Percentiles rank a stretch among this genome's conserved stretches.
These are phyloP conservation scores for Penicillium sp. DNA, from an alignment of 2,329 filamentous ascomycete genomes.

Conservation along the genomic window DNA sequence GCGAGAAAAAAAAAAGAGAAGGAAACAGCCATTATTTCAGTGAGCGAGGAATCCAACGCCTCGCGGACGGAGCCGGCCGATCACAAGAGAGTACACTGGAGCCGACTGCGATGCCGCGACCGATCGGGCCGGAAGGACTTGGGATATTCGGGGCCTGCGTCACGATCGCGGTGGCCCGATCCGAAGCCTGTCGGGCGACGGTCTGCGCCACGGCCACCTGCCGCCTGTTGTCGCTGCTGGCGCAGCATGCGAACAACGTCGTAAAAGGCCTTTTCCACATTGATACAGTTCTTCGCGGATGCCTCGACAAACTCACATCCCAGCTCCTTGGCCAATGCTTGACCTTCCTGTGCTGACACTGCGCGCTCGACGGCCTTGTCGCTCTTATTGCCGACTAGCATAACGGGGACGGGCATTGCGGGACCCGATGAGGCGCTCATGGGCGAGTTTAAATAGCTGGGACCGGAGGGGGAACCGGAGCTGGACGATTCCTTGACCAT, in stretches of 20 bases:
- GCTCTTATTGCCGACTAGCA: slow-evolving; percentile 98
- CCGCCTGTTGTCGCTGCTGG: slow-evolving; percentile 66
- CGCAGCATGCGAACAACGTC: slow-evolving; percentile 91
- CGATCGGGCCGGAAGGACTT: slow-evolving; percentile 42
- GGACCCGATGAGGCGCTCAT: slow-evolving; percentile 50
- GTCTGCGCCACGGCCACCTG: slow-evolving; percentile 37
- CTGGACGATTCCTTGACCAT: slow-evolving; percentile 83
- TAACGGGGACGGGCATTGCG: slow-evolving; percentile 75
- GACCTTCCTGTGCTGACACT: slow-evolving; percentile 93
- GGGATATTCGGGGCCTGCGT: slow-evolving; percentile 40
- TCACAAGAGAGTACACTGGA: slow-evolving; percentile 42
- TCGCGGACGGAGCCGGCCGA: slow-evolving; percentile 18
- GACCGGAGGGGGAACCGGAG: slow-evolving; percentile 54
- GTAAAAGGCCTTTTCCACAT: slow-evolving; percentile 97
- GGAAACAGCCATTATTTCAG: slow-evolving; percentile 13
- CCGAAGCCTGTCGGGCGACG: slow-evolving; percentile 38
- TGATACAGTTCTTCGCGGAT: slow-evolving; percentile 96
- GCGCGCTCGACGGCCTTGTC: slow-evolving; percentile 94
- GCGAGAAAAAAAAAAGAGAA: slow-evolving; percentile 6
- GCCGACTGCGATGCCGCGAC: slow-evolving; percentile 35
- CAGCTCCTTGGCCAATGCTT: slow-evolving; percentile 83
- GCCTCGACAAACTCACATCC: slow-evolving; percentile 97
- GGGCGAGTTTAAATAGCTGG: slow-evolving; percentile 51
- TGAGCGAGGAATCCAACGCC: background rate
- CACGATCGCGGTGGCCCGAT: slow-evolving; percentile 35